phyloP scores from a whole-genome alignment of 805 yeast species.

The Pichia nanzhaoensis region DNA sequence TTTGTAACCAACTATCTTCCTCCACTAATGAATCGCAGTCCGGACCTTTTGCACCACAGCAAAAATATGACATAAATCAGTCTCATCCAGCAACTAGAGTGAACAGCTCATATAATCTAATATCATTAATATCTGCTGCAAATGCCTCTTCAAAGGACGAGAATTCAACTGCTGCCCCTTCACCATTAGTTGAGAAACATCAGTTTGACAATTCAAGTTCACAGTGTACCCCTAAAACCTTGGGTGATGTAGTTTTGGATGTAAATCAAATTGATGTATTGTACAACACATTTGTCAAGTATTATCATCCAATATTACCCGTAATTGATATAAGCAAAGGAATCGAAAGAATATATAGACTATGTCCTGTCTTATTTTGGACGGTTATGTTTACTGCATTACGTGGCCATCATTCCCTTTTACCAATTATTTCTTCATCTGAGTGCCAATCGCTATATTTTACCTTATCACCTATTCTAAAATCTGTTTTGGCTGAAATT shows the following conservation, averaged over 20 bases:
- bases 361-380: constrained; percentile 92
- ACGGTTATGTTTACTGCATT: constrained; percentile 81
- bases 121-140: constrained; percentile 9
- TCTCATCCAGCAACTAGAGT: background rate
- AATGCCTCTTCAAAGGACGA: constrained; percentile 1
- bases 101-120: constrained; percentile 1
- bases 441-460: constrained; percentile 41
- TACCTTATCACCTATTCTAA: constrained; percentile 60
- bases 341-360: constrained; percentile 68
- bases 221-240: constrained; percentile 56
- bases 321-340: constrained; percentile 78
- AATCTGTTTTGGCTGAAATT: constrained; percentile 75
- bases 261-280: constrained; percentile 56
- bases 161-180: background rate
- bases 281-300: constrained; percentile 61
- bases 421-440: constrained; percentile 18
- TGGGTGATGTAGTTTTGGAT: constrained; percentile 61
- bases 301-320: constrained; percentile 82
- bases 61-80: background rate
- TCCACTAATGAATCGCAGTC: background rate
- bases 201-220: constrained; percentile 28
- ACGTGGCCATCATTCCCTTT: constrained; percentile 46
- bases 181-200: constrained; percentile 19
- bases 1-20: background rate
- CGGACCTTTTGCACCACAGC: background rate